A percentile compares a stretch with the other conserved stretches of the same genome.
These are phyloP conservation scores for Usnea hakonensis DNA, from an alignment of 495 filamentous ascomycete species.

Conservation along the genomic window DNA sequence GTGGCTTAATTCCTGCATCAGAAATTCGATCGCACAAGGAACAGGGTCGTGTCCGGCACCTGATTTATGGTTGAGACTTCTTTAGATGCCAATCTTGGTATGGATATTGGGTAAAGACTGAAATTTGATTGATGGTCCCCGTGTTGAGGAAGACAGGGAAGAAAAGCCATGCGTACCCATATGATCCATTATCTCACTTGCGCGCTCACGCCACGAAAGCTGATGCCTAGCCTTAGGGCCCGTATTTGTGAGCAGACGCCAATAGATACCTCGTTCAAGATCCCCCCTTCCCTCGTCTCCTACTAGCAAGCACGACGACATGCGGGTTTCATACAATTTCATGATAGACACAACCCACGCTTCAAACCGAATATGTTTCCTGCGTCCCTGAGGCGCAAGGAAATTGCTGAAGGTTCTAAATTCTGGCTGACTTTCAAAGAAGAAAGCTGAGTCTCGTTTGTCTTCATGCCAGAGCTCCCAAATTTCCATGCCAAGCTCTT, in stretches of 20 bases:
- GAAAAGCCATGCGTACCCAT: constrained; percentile 3
- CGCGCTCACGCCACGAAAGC: constrained; percentile 9
- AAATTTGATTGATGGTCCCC: not conserved
- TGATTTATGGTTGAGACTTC: not conserved
- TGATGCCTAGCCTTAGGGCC: not conserved
- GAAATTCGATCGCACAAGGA: constrained; percentile 12
- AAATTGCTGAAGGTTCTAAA: constrained; percentile 11
- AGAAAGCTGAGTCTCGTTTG: constrained; percentile 18
- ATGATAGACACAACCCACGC: constrained; percentile 11
- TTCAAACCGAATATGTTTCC: constrained; percentile 7
- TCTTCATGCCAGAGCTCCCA: constrained; percentile 20
- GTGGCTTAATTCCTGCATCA: constrained; percentile 12
- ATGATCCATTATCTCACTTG: constrained; percentile 23
- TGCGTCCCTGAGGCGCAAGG: constrained; percentile 2
- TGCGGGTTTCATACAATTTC: constrained; percentile 7
- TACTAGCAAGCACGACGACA: not conserved
- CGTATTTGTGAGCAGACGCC: constrained; percentile 5
- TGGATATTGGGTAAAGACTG: not conserved
- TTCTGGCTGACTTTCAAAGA: constrained; percentile 17
- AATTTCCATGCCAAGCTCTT: constrained; percentile 12
- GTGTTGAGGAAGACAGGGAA: not conserved
- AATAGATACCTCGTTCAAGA: constrained; percentile 8
- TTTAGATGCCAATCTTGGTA: not conserved
- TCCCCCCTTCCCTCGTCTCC: not conserved
- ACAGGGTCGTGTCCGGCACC: constrained; percentile 20